A percentile compares a stretch with the other conserved stretches of the same genome.
Evolutionary conservation across 2,329 filamentous ascomycete genomes (phyloP).

Genomic region (Cordyceps javanica): DNA sequence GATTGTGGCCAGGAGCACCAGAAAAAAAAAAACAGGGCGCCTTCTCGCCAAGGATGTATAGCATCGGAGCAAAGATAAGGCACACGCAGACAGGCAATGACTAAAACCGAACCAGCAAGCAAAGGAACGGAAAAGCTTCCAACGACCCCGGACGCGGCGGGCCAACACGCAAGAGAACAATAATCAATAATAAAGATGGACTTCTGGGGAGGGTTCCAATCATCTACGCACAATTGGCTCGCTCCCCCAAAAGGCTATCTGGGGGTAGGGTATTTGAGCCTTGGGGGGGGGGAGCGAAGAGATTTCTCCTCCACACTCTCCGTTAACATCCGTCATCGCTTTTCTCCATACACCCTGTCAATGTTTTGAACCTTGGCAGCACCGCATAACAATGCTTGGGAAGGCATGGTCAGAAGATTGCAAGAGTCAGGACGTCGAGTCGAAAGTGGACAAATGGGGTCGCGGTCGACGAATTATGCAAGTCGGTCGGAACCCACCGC

Average conservation of each 20-base stretch:
- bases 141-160: slow-evolving; percentile 4
- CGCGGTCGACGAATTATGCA: not conserved
- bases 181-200: not conserved
- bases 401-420: not conserved
- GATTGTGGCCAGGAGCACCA: not conserved
- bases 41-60: not conserved
- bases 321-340: not conserved
- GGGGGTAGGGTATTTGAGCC: not conserved
- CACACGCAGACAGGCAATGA: not conserved
- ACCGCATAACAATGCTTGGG: not conserved
- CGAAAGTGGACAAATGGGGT: not conserved
- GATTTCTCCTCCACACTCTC: slow-evolving; percentile 2
- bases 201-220: not conserved
- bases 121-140: not conserved
- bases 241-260: not conserved
- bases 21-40: not conserved
- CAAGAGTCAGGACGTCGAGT: not conserved
- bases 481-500: not conserved
- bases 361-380: slow-evolving; percentile 1
- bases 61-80: not conserved
- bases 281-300: not conserved
- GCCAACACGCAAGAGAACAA: not conserved
- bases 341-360: not conserved
- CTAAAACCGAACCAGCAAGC: not conserved
- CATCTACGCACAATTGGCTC: not conserved